phyloP scores from a whole-genome alignment of 2,329 filamentous ascomycete genomes.

The Chrysoporthe cubensis region DNA sequence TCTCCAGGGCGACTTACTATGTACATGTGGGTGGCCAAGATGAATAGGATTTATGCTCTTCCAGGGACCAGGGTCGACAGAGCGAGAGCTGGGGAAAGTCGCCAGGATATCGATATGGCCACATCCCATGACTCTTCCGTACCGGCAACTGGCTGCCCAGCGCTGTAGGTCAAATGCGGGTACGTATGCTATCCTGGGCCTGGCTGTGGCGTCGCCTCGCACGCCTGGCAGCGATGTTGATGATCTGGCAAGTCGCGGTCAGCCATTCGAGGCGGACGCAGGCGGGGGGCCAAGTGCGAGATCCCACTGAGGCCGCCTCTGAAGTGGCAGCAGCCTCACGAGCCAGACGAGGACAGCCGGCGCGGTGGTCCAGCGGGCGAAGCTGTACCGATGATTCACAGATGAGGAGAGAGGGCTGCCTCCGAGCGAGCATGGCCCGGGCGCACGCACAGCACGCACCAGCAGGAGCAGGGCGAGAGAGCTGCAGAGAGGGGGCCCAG shows the following conservation, averaged over 20 bases:
- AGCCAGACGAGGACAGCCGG: neutral
- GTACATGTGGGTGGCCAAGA: constrained; percentile 19
- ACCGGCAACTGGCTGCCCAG: constrained; percentile 20
- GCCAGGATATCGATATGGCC: constrained; percentile 18
- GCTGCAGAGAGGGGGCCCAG: neutral
- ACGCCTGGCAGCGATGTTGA: neutral
- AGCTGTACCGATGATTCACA: neutral
- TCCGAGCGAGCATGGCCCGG: neutral
- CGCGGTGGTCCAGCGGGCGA: neutral
- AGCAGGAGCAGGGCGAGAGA: constrained; percentile 9
- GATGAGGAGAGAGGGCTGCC: constrained; percentile 1
- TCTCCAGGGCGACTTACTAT: neutral
- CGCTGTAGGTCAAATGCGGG: constrained; percentile 11
- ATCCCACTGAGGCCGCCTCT: constrained; percentile 4
- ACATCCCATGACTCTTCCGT: constrained; percentile 27
- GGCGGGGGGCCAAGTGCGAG: neutral
- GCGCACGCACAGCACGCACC: no score
- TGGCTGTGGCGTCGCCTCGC: constrained; percentile 19
- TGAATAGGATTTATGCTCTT: constrained; percentile 17
- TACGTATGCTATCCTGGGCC: constrained; percentile 28
- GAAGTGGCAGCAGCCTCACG: neutral
- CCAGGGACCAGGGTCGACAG: constrained; percentile 20
- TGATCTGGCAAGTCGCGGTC: constrained; percentile 5
- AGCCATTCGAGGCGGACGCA: neutral
- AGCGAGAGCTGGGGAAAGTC: constrained; percentile 28